Base-by-base conservation (phyloP, 2,329 filamentous ascomycete species). In the Diaporthe destruens region DNA sequence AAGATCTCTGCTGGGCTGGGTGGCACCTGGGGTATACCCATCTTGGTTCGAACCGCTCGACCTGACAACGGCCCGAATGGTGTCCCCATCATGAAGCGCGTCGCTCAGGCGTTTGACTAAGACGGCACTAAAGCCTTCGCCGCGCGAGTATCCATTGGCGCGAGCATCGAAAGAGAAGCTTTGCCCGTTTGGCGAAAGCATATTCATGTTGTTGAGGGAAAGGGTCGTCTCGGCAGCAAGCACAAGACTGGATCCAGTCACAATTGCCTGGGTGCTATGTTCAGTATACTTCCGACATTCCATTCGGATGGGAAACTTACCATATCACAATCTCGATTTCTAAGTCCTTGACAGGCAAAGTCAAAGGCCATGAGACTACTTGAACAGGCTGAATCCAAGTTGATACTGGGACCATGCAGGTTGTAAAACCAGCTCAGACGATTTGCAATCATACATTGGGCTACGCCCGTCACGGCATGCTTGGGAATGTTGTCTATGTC, bases 61-160 rank as follows among this genome's bases (percentile, higher is more conserved):
- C 0, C 78, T 77, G 16, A 85, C 77, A 6, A 84, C 72, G 4
- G 77, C 79, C 3, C 79, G 74, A 34, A 84, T 81, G 0, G 80
- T 79, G 74, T 87, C 83, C 5, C 82, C 80, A 56, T 85, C 83
- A 3, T 75, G 72, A 2, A 87, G 66, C 1, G 86, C 86, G 61
- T 82, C 81, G 1, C 77, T 75, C 0, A 87, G 77, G 0, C 78
- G 79, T 78, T 88, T 88, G 0, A 88, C 69, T 0, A 86, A 67
- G 0, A 88, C 54, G 5, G 79, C 75, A 1, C 76, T 82, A 6
- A 83, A 77, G 0, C 84, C 86, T 73, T 88, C 87, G 1, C 84
- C 86, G 12, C 84, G 80, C 0, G 79, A 82, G 74, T 87, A 88
- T 0, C 86, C 87, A 72, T 84, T 80, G 2, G 84, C 87, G 8